A percentile compares a stretch with the other conserved stretches of the same genome.
Conservation (phyloP, 352 stramenopile species). For the Blastocystis sp. region DNA sequence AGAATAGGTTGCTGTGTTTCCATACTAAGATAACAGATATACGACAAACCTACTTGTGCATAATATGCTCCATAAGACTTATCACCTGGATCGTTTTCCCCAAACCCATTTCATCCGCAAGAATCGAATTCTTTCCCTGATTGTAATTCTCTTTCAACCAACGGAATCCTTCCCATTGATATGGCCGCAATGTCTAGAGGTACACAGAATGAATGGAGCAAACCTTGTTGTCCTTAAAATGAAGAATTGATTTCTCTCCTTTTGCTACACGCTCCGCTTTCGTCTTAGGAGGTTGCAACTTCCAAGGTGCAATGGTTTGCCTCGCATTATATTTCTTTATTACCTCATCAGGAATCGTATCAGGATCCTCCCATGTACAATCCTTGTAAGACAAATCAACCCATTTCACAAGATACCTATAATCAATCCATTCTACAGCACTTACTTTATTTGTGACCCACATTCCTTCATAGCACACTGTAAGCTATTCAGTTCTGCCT, state of each 20-base stretch:
- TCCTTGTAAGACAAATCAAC: constrained; percentile 91
- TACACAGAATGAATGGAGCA: background rate
- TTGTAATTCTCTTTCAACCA: constrained; percentile 93
- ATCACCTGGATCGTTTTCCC: constrained; percentile 83
- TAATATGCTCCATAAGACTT: constrained; percentile 85
- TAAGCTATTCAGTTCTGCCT: background rate
- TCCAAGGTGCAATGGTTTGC: constrained; percentile 67
- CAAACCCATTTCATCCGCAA: constrained; percentile 83
- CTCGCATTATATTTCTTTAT: constrained; percentile 72
- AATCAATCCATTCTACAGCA: background rate
- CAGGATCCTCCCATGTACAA: constrained; percentile 89
- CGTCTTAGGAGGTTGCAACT: constrained; percentile 72
- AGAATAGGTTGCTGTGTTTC: constrained; percentile 67
- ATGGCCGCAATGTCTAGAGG: constrained; percentile 75
- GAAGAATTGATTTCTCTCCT: constrained; percentile 73
- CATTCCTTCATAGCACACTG: background rate
- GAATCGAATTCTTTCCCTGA: constrained; percentile 87
- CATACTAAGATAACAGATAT: background rate
- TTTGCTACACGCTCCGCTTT: constrained; percentile 63
- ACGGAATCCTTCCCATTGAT: constrained; percentile 94
- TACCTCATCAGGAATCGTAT: constrained; percentile 83
- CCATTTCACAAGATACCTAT: constrained; percentile 96
- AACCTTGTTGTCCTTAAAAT: constrained; percentile 60
- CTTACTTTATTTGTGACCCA: background rate
- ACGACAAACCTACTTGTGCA: constrained; percentile 72